These are phyloP conservation scores for Agastache rugosa DNA, from an alignment of 257 asterid genomes.

Conservation along the genomic window DNA sequence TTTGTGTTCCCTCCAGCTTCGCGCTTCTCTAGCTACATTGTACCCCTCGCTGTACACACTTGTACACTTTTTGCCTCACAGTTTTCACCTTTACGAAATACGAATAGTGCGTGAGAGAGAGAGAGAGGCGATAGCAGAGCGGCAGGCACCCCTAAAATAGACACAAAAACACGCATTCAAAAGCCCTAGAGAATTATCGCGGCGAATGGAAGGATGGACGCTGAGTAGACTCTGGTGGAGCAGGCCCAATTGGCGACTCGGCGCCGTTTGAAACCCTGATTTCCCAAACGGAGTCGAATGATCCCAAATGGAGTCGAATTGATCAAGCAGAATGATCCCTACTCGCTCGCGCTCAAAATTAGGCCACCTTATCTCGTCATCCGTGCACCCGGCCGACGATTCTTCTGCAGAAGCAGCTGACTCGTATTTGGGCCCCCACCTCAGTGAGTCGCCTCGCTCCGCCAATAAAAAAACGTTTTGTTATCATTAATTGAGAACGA, in stretches of 20 bases:
- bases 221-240: conserved; percentile 72
- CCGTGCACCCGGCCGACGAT: conserved; percentile 64
- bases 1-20: conserved; percentile 35
- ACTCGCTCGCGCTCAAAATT: conserved; percentile 75
- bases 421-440: conserved; percentile 83
- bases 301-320: conserved; percentile 86
- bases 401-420: conserved; percentile 81
- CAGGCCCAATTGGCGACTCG: conserved; percentile 85
- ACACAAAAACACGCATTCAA: not conserved
- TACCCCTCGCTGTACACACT: conserved; percentile 18
- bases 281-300: conserved; percentile 86
- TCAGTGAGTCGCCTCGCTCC: conserved; percentile 59
- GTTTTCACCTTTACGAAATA: conserved; percentile 11
- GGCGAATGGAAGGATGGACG: conserved; percentile 51
- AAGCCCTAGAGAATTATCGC: conserved; percentile 49
- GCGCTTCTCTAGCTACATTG: conserved; percentile 4
- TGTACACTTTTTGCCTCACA: conserved; percentile 35
- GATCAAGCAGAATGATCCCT: conserved; percentile 83
- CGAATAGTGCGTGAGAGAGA: conserved; percentile 25
- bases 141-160: conserved; percentile 28
- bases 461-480: conserved; percentile 60
- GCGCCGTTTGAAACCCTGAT: conserved; percentile 76
- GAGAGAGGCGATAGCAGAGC: conserved; percentile 13
- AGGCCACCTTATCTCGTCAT: conserved; percentile 64
- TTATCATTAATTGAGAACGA: conserved; percentile 63